A percentile compares a stretch with the other conserved stretches of the same genome.
Evolutionary conservation across 805 yeast species (phyloP).

Genomic region (Wickerhamomyces xylosicus): DNA sequence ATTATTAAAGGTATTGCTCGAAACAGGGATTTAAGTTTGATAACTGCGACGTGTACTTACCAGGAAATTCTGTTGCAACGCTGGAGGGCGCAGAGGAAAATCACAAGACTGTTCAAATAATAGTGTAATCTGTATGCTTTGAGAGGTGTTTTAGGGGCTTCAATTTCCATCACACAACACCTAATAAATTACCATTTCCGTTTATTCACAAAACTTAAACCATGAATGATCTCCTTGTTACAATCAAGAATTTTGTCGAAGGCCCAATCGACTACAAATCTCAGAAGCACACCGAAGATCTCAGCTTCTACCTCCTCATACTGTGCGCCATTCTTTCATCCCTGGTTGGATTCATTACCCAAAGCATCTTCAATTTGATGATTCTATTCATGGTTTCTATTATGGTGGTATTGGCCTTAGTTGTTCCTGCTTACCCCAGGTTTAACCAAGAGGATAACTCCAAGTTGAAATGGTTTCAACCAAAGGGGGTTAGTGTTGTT

Average conservation of each 20-base stretch:
- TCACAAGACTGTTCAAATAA: too few relatives aligned
- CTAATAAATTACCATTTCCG: too few relatives aligned
- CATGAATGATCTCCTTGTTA: not conserved
- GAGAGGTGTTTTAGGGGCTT: too few relatives aligned
- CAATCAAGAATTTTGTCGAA: constrained; percentile 6
- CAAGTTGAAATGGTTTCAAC: constrained; percentile 10
- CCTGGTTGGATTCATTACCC: constrained; percentile 7
- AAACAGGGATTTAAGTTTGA: too few relatives aligned
- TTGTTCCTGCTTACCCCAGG: constrained; percentile 13
- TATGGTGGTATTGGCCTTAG: constrained; percentile 3
- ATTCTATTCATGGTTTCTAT: constrained; percentile 1
- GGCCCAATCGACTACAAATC: constrained; percentile 13
- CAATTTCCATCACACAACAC: too few relatives aligned
- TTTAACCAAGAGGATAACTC: constrained; percentile 4
- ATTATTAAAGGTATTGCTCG: too few relatives aligned
- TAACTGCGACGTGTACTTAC: too few relatives aligned
- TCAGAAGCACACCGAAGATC: constrained; percentile 7
- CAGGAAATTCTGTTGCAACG: too few relatives aligned
- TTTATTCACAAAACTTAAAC: too few relatives aligned
- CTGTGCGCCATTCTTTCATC: constrained; percentile 7
- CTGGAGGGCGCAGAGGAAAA: too few relatives aligned
- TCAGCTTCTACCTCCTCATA: constrained; percentile 2
- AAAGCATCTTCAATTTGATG: constrained; percentile 2
- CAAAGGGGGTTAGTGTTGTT: constrained; percentile 3
- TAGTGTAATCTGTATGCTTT: too few relatives aligned